Base-by-base conservation (phyloP, 176 grass and related monocot species). In the Avena insularis region DNA sequence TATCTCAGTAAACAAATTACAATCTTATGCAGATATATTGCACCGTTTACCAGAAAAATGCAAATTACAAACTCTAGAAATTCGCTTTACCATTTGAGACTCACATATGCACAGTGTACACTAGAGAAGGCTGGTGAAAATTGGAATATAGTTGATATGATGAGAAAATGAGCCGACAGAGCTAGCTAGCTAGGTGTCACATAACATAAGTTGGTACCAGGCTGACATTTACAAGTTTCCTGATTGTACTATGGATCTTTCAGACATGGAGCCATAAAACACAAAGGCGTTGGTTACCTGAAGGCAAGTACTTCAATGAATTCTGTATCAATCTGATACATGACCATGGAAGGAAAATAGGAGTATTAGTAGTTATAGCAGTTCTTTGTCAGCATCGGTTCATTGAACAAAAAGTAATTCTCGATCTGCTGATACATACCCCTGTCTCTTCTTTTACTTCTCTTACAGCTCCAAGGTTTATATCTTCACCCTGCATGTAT, bases 371-470 rank as follows among this genome's bases (percentile, higher is more conserved):
- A 86, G 77, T 61, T 78, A 62, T 46, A 29, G 53, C 10, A 82
- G 27, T 5, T 82, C 64, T 78, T 81, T 54, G 27, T 82, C 49
- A 78, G 27, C 20, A 66, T 71, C 20, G 75, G 53, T 49, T 65
- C 23, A 65, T 17, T 47, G 5, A 75, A 79, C 49, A 80, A 25
- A 12, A 85, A 48, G 25, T 58, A 55, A 19, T 86, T 82, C 11
- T 64, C 20, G 15, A 25, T 69, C 84, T 58, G 57, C 31, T 75
- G 65, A 70, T 73, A 85, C 91, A 86, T 96, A 99, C 97, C 87
- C 97, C 97, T 4, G 97, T 99, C 86, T 99, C 94, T 94, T 99
- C 94, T 93, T 99, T 99, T 71, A 99, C 97, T 91, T 99, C 94
- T 82, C 97, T 93, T 78, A 96, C 56, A 12, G 57, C 97, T 88